Evolutionary conservation across 352 stramenopile genomes (phyloP).

Genomic region (Elongisporangium senticosum): DNA sequence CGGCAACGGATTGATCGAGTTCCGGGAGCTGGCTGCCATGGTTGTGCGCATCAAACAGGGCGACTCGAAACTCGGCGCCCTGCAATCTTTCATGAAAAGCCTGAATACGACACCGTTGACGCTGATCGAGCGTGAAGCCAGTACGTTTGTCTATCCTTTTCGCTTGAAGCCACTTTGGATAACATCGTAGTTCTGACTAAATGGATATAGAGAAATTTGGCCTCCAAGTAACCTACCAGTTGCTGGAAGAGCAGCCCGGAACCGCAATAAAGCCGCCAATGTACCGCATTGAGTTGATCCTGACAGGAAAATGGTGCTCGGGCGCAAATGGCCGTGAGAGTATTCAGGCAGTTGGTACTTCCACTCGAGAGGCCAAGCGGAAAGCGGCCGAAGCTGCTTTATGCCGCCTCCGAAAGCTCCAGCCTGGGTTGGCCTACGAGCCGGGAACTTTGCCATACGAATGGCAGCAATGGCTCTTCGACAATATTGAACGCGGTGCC

Average conservation of each 20-base stretch:
- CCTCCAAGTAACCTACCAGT: slow-evolving; percentile 34
- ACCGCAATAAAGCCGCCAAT: slow-evolving; percentile 24
- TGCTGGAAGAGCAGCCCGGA: slow-evolving; percentile 41
- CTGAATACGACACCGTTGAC: slow-evolving; percentile 60
- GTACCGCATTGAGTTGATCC: slow-evolving; percentile 43
- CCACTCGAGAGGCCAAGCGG: slow-evolving; percentile 70
- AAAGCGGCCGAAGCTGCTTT: slow-evolving; percentile 52
- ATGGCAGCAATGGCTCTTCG: slow-evolving; percentile 58
- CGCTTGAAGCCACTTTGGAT: background rate
- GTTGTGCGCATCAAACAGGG: slow-evolving; percentile 50
- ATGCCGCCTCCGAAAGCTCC: slow-evolving; percentile 46
- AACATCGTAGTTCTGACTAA: background rate
- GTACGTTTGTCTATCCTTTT: slow-evolving; percentile 2
- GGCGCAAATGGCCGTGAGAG: slow-evolving; percentile 23
- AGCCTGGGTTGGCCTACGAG: slow-evolving; percentile 52
- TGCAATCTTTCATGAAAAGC: slow-evolving; percentile 38
- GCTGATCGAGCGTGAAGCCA: slow-evolving; percentile 54
- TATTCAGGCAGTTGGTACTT: slow-evolving; percentile 40
- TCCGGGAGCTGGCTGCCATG: slow-evolving; percentile 49
- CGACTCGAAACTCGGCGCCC: slow-evolving; percentile 34
- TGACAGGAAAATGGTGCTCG: slow-evolving; percentile 45
- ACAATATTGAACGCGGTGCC: slow-evolving; percentile 49
- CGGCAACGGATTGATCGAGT: slow-evolving; percentile 57
- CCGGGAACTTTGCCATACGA: slow-evolving; percentile 37
- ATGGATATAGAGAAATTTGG: slow-evolving; percentile 37